These are phyloP conservation scores for Yarrowia sp. DNA, from an alignment of 805 yeast species.

Conservation along the genomic window DNA sequence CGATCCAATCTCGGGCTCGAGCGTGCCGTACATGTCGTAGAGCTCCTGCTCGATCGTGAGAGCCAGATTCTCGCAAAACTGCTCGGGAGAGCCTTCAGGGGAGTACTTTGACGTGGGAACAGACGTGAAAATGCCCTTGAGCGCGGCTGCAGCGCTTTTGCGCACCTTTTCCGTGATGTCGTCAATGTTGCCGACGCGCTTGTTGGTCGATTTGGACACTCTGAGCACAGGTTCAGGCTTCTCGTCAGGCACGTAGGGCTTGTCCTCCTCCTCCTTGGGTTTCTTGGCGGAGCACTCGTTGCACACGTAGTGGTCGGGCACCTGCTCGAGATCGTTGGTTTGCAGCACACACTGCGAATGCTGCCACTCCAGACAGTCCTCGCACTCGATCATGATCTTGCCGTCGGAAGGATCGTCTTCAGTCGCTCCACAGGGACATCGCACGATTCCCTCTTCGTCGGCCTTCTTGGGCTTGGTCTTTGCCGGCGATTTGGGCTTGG, in stretches of 20 bases:
- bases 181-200: constrained; percentile 19
- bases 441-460: constrained; percentile 28
- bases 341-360: constrained; percentile 62
- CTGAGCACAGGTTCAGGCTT: neutral
- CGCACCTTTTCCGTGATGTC: constrained; percentile 32
- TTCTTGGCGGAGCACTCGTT: constrained; percentile 44
- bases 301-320: constrained; percentile 57
- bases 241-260: neutral
- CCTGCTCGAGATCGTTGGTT: constrained; percentile 40
- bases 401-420: constrained; percentile 39
- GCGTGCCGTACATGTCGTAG: constrained; percentile 41
- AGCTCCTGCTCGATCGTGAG: constrained; percentile 52
- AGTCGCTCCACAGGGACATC: constrained; percentile 39
- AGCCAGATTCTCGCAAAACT: constrained; percentile 46
- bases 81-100: neutral
- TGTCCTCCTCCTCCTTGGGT: neutral
- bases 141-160: constrained; percentile 38
- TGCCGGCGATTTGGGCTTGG: neutral
- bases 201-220: constrained; percentile 7
- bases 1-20: constrained; percentile 39
- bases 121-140: neutral
- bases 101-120: neutral
- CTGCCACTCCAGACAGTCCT: constrained; percentile 65
- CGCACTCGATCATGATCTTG: constrained; percentile 63
- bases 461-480: neutral